phyloP scores from a whole-genome alignment of 352 stramenopile genomes.

The Phytopythium litorale region DNA sequence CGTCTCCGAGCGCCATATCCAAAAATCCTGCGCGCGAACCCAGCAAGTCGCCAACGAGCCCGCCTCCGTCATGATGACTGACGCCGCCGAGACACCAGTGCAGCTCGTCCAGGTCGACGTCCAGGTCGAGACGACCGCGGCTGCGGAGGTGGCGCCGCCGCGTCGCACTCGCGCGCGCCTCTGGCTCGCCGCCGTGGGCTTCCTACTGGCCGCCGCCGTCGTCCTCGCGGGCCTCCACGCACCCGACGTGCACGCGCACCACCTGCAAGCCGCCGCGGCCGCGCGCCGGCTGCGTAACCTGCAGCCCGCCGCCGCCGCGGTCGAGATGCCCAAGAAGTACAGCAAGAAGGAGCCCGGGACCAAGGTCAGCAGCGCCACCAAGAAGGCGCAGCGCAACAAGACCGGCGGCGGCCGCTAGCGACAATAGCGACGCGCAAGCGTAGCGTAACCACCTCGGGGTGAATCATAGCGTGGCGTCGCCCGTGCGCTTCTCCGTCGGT shows the following conservation, averaged over 20 bases:
- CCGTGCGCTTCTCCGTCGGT: no score
- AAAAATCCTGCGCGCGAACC: no score
- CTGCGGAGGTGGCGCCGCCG: neutral
- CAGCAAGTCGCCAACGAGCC: neutral
- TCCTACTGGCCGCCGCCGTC: neutral
- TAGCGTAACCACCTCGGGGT: no score
- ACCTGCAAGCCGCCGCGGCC: neutral
- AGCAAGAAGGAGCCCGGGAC: neutral
- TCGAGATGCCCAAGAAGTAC: neutral
- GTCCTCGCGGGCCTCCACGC: neutral
- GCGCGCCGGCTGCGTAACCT: neutral
- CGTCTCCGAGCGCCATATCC: no score
- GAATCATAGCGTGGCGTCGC: no score
- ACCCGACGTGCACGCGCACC: neutral
- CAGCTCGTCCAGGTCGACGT: neutral
- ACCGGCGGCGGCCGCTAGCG: neutral
- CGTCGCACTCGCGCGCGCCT: constrained; percentile 1
- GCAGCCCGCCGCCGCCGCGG: no score
- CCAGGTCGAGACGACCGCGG: neutral
- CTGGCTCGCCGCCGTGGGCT: neutral
- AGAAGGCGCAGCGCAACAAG: neutral
- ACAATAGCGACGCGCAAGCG: no score
- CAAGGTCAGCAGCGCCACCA: neutral
- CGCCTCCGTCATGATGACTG: neutral
- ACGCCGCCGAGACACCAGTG: neutral